These are phyloP conservation scores for Trichoderma semiorbis DNA, from an alignment of 2,329 filamentous ascomycete species.

Conservation along the genomic window DNA sequence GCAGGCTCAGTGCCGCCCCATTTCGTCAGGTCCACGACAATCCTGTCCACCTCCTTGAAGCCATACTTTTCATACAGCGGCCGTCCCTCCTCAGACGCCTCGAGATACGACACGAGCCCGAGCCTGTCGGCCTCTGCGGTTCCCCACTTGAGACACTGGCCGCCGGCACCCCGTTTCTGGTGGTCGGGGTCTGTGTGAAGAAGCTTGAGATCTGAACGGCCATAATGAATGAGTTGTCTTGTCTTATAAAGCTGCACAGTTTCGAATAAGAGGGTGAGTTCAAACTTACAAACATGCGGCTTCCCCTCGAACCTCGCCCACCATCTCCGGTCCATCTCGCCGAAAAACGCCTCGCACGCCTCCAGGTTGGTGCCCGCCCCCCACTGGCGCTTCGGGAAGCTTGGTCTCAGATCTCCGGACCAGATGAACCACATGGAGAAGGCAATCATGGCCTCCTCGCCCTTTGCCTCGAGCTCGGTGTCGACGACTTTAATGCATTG, in stretches of 20 bases:
- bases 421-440: constrained; percentile 38
- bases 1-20: constrained; percentile 28
- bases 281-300: constrained; percentile 34
- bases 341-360: constrained; percentile 33
- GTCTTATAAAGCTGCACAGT: background rate
- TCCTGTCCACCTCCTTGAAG: constrained; percentile 31
- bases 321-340: constrained; percentile 30
- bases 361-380: constrained; percentile 33
- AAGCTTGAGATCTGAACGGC: constrained; percentile 33
- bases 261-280: too few species aligned
- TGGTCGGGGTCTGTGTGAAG: constrained; percentile 38
- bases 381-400: constrained; percentile 26
- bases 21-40: constrained; percentile 28
- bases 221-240: too few species aligned
- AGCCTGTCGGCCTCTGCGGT: constrained; percentile 36
- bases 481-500: constrained; percentile 38
- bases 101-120: constrained; percentile 35
- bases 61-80: constrained; percentile 36
- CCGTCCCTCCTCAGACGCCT: constrained; percentile 33
- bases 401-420: constrained; percentile 20
- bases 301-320: constrained; percentile 31
- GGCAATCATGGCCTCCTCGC: constrained; percentile 30
- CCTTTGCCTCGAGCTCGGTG: constrained; percentile 27
- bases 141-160: constrained; percentile 34
- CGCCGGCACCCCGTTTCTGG: constrained; percentile 35